Evolutionary conservation across 1,284 basidiomycete genomes (phyloP).

Genomic region (Leccinum subspadiceum): DNA sequence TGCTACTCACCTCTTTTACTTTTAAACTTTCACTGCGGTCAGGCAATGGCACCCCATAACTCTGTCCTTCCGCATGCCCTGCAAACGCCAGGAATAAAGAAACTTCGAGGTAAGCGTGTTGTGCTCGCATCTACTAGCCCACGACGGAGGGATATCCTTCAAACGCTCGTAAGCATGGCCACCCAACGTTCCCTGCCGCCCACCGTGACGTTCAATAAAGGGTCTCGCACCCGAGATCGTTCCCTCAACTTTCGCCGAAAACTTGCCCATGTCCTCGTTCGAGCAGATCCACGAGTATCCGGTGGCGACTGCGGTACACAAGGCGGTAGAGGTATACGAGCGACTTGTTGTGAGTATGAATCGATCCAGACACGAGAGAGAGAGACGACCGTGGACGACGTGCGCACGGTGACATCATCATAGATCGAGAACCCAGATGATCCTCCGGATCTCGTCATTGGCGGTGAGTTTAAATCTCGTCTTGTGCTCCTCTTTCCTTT

Average conservation of each 20-base stretch:
- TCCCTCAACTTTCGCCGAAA: slow-evolving; percentile 86
- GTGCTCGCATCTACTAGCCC: slow-evolving; percentile 87
- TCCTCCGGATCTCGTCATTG: slow-evolving; percentile 92
- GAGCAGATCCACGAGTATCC: slow-evolving; percentile 89
- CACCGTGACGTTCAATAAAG: slow-evolving; percentile 38
- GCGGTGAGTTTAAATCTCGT: slow-evolving; percentile 48
- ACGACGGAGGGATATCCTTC: slow-evolving; percentile 82
- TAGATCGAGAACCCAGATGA: slow-evolving; percentile 72
- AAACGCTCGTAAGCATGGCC: slow-evolving; percentile 58
- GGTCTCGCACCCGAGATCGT: slow-evolving; percentile 86
- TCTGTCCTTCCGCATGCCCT: slow-evolving; percentile 70
- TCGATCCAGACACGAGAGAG: background rate
- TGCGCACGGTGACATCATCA: background rate
- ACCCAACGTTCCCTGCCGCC: background rate
- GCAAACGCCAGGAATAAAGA: slow-evolving; percentile 66
- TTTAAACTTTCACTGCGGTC: background rate
- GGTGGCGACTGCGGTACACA: slow-evolving; percentile 88
- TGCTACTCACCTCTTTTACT: too few species aligned
- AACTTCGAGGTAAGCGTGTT: slow-evolving; percentile 72
- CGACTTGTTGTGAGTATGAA: slow-evolving; percentile 62
- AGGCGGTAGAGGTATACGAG: slow-evolving; percentile 93
- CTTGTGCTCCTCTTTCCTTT: background rate
- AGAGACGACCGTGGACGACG: background rate
- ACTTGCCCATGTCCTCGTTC: slow-evolving; percentile 70
- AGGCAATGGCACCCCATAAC: slow-evolving; percentile 19